phyloP scores from a whole-genome alignment of 495 filamentous ascomycete species.

The Rostrohypoxylon terebratum region DNA sequence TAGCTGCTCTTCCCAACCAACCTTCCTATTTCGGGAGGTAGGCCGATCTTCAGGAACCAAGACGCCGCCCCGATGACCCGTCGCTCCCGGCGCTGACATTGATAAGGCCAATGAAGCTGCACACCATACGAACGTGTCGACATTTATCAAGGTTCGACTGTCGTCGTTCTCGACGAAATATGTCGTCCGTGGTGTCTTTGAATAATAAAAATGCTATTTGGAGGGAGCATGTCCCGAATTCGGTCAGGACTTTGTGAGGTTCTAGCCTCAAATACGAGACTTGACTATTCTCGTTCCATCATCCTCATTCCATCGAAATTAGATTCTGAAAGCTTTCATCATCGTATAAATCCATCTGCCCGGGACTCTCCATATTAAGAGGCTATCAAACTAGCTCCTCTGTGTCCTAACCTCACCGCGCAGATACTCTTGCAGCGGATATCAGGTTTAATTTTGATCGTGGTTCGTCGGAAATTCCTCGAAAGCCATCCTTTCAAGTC shows the following conservation, averaged over 20 bases:
- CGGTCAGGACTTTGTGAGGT: not conserved
- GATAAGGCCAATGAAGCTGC: slow-evolving; percentile 39
- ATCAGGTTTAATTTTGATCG: not conserved
- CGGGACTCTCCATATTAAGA: not conserved
- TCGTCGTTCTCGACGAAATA: not conserved
- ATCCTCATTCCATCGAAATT: not conserved
- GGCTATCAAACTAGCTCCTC: not conserved
- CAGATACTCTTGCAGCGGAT: not conserved
- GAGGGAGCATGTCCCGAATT: slow-evolving; percentile 2
- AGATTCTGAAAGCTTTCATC: not conserved
- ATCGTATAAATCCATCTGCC: not conserved
- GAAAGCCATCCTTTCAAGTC: not conserved
- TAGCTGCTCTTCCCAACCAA: slow-evolving; percentile 18
- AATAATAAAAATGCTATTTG: slow-evolving; percentile 1
- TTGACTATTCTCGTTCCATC: not conserved
- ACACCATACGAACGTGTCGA: slow-evolving; percentile 31
- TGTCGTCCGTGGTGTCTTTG: not conserved
- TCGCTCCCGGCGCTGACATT: slow-evolving; percentile 8
- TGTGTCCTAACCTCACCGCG: not conserved
- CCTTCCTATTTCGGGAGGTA: slow-evolving; percentile 44
- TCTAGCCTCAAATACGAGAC: slow-evolving; percentile 3
- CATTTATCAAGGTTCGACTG: not conserved
- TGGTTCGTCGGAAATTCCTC: not conserved
- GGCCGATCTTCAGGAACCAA: slow-evolving; percentile 41
- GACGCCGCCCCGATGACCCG: not conserved